phyloP scores from a whole-genome alignment of 768 basidiomycete genomes.

The Tephrocybe sp. region DNA sequence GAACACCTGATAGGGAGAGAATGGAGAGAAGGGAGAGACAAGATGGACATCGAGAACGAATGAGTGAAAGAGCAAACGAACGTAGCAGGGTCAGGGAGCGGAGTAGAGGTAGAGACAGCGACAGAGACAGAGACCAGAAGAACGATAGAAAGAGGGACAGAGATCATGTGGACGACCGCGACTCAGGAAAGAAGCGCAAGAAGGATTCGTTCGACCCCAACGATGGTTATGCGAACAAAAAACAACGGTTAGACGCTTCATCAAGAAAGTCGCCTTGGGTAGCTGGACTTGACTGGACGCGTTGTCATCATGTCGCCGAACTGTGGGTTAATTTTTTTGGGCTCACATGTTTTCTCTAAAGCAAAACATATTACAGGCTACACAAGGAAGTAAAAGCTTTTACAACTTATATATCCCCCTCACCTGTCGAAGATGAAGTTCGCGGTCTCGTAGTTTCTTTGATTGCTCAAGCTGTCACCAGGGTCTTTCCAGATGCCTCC shows the following conservation, averaged over 20 bases:
- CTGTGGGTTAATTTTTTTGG: constrained; percentile 53
- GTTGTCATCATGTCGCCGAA: constrained; percentile 77
- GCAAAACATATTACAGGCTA: constrained; percentile 50
- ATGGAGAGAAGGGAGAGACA: constrained; percentile 36
- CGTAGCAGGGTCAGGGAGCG: constrained; percentile 23
- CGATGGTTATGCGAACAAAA: constrained; percentile 54
- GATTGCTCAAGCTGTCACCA: constrained; percentile 64
- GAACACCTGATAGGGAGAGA: constrained; percentile 29
- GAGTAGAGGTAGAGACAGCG: constrained; percentile 9
- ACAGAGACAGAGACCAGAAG: constrained; percentile 7
- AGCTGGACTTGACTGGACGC: constrained; percentile 65
- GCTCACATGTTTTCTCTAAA: neutral
- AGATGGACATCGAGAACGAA: constrained; percentile 15
- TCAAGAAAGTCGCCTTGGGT: constrained; percentile 74
- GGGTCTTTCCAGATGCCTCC: constrained; percentile 75
- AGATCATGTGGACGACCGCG: constrained; percentile 16
- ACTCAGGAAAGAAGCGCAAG: constrained; percentile 42
- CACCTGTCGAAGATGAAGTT: constrained; percentile 81
- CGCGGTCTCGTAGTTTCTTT: constrained; percentile 70
- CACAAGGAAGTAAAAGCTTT: constrained; percentile 87
- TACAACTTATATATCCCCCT: constrained; percentile 84
- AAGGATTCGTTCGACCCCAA: constrained; percentile 41
- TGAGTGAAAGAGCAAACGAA: constrained; percentile 16
- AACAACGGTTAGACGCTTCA: constrained; percentile 49
- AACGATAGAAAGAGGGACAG: constrained; percentile 17